Conservation (phyloP, 306 rosid species). For the Castanea sativa region DNA sequence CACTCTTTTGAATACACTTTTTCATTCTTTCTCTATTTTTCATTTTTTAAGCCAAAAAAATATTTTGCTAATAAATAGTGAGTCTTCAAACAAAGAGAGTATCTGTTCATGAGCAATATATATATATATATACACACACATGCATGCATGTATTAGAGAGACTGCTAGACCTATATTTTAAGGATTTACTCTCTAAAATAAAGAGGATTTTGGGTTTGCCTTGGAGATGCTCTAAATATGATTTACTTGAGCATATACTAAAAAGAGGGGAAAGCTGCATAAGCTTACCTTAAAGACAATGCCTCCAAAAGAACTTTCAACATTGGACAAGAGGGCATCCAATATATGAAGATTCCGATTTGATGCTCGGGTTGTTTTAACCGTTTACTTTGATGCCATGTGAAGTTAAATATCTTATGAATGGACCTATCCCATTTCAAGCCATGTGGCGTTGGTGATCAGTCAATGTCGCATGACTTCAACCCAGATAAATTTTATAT, state of each 20-base stretch:
- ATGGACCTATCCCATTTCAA: background rate
- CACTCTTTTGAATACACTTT: too few relatives aligned
- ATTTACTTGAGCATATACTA: background rate
- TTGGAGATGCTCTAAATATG: too few relatives aligned
- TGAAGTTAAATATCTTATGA: background rate
- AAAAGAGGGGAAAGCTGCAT: background rate
- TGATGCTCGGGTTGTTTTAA: background rate
- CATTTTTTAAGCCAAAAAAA: too few relatives aligned
- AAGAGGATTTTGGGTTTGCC: too few relatives aligned
- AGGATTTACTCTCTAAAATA: too few relatives aligned
- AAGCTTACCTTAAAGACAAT: background rate
- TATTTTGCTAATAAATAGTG: too few relatives aligned
- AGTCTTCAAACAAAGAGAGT: too few relatives aligned
- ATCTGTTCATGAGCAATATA: too few relatives aligned
- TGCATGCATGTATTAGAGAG: too few relatives aligned
- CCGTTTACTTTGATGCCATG: background rate
- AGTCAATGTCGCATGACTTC: background rate
- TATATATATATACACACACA: too few relatives aligned
- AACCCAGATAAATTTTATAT: background rate
- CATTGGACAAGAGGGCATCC: background rate
- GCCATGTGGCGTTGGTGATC: background rate
- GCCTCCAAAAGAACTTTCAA: background rate
- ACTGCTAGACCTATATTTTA: too few relatives aligned
- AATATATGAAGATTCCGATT: background rate
- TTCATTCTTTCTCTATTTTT: too few relatives aligned